phyloP scores from a whole-genome alignment of 176 grass and related monocot genomes.

The Ensete glaucum region DNA sequence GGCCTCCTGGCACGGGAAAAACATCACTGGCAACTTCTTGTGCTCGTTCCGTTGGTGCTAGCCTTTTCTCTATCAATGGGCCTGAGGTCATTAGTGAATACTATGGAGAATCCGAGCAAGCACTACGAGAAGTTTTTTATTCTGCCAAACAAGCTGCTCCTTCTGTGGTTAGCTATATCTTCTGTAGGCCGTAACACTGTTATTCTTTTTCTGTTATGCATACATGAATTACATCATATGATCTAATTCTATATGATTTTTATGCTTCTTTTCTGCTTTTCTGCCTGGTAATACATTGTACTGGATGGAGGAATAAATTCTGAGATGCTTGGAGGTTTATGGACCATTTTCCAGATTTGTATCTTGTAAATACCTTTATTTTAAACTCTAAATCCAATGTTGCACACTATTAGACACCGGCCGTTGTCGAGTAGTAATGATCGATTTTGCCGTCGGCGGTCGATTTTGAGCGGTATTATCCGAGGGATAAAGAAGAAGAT shows the following conservation, averaged over 20 bases:
- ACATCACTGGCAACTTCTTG: conserved; percentile 74
- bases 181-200: background rate
- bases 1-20: conserved; percentile 94
- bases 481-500: too few relatives aligned
- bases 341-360: too few relatives aligned
- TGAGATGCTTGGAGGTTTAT: background rate
- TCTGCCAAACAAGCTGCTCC: conserved; percentile 62
- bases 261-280: background rate
- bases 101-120: conserved; percentile 79
- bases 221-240: background rate
- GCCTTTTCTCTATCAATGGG: conserved; percentile 72
- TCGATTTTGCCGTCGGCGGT: too few relatives aligned
- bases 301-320: background rate
- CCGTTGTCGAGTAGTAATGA: too few relatives aligned
- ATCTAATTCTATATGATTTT: background rate
- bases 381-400: too few relatives aligned
- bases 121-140: conserved; percentile 60
- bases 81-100: conserved; percentile 87
- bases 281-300: background rate
- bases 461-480: too few relatives aligned
- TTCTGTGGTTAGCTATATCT: conserved; percentile 56
- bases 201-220: conserved; percentile 12
- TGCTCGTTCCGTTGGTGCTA: conserved; percentile 45
- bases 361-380: too few relatives aligned
- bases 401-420: too few relatives aligned